phyloP scores from a whole-genome alignment of 805 yeast species.

The Spathaspora hagerdaliae region DNA sequence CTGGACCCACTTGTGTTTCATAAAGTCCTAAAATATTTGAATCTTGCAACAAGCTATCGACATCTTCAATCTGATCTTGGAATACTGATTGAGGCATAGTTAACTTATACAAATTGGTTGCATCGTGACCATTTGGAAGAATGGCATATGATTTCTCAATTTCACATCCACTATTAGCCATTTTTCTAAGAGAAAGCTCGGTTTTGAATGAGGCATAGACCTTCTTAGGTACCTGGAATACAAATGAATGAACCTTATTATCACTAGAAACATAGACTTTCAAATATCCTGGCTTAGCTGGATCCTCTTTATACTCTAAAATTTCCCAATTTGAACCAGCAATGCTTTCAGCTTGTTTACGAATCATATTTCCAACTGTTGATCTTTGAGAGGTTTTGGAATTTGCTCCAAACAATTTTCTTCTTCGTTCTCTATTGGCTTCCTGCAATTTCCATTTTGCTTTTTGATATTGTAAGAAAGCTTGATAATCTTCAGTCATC shows the following conservation, averaged over 20 bases:
- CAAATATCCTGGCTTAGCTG: conserved; percentile 64
- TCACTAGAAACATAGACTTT: conserved; percentile 62
- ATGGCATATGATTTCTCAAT: conserved; percentile 56
- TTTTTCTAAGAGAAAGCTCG: conserved; percentile 33
- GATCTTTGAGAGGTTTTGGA: conserved; percentile 51
- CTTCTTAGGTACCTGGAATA: conserved; percentile 69
- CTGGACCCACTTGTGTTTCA: conserved; percentile 65
- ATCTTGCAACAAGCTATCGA: conserved; percentile 62
- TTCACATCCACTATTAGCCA: conserved; percentile 44
- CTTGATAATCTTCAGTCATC: conserved; percentile 61
- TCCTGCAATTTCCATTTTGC: conserved; percentile 82
- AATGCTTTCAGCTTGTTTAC: conserved; percentile 74
- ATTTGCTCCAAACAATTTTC: conserved; percentile 71
- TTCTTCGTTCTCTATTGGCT: conserved; percentile 68
- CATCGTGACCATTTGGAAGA: conserved; percentile 67
- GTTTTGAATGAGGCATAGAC: conserved; percentile 65
- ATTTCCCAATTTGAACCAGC: conserved; percentile 84
- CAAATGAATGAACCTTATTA: conserved; percentile 68
- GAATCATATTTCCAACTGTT: conserved; percentile 63
- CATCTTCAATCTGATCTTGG: conserved; percentile 50
- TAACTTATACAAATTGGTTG: conserved; percentile 52
- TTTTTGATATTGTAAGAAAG: conserved; percentile 72
- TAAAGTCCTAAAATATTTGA: conserved; percentile 64
- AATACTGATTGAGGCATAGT: conserved; percentile 65
- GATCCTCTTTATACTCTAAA: conserved; percentile 60